A percentile compares a stretch with the other conserved stretches of the same genome.
phyloP scores from a whole-genome alignment of 1,139 yeast genomes.

The Nakaseomyces delphensis region DNA sequence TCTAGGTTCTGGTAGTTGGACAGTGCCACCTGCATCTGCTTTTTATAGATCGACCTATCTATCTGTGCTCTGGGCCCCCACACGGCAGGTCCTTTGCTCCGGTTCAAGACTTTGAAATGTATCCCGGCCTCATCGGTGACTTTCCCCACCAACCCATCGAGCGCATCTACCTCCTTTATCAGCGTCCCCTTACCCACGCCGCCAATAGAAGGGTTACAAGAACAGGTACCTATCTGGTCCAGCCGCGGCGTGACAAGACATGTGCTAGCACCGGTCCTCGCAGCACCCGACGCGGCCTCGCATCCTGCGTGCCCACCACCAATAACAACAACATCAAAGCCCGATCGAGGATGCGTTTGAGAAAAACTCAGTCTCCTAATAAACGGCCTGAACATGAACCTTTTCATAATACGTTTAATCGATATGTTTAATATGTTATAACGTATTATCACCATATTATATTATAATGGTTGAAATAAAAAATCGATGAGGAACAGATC shows the following conservation, averaged over 20 bases:
- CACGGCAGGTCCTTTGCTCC: constrained; percentile 91
- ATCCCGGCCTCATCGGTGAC: constrained; percentile 90
- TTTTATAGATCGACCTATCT: constrained; percentile 69
- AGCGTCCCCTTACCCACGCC: constrained; percentile 97
- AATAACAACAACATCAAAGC: constrained; percentile 67
- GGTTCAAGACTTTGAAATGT: constrained; percentile 78
- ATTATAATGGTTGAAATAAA: too few species aligned
- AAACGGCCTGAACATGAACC: neutral
- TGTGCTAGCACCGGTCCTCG: constrained; percentile 70
- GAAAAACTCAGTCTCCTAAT: too few species aligned
- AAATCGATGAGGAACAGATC: too few species aligned
- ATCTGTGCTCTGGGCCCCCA: constrained; percentile 99
- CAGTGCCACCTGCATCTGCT: constrained; percentile 70
- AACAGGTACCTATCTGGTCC: constrained; percentile 80
- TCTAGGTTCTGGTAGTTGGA: constrained; percentile 43
- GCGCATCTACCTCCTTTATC: constrained; percentile 85
- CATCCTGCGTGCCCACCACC: constrained; percentile 99
- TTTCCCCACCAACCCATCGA: constrained; percentile 82
- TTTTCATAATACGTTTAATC: too few species aligned
- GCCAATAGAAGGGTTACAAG: constrained; percentile 97
- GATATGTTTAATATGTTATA: too few species aligned
- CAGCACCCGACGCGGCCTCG: constrained; percentile 93
- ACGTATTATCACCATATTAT: too few species aligned
- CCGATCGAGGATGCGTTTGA: too few species aligned
- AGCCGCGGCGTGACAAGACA: constrained; percentile 69